phyloP scores from a whole-genome alignment of 352 stramenopile genomes.

The Globisporangium yorkense region DNA sequence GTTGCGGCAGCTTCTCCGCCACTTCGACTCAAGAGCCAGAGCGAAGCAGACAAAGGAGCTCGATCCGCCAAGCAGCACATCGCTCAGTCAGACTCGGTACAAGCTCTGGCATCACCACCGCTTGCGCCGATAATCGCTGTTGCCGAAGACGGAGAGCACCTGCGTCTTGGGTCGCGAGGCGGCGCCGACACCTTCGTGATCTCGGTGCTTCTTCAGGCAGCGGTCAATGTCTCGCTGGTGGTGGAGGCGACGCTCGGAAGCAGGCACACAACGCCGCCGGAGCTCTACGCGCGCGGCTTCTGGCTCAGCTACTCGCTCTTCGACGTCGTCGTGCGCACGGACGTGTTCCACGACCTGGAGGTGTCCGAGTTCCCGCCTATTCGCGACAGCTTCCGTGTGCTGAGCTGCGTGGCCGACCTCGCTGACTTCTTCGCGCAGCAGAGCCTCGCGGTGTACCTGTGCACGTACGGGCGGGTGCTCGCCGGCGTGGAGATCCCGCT shows the following conservation, averaged over 20 bases:
- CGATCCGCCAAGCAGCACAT: neutral
- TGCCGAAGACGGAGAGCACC: slow-evolving; percentile 34
- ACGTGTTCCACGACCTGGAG: slow-evolving; percentile 63
- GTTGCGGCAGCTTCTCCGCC: neutral
- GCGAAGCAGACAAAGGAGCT: neutral
- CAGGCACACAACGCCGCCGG: neutral
- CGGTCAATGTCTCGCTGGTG: slow-evolving; percentile 25
- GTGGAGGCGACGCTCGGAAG: slow-evolving; percentile 6
- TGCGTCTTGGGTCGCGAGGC: slow-evolving; percentile 35
- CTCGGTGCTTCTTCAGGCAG: slow-evolving; percentile 44
- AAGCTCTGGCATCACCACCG: neutral
- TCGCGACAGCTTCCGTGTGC: slow-evolving; percentile 65
- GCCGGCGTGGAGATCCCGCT: slow-evolving; percentile 55
- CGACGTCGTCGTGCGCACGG: slow-evolving; percentile 75
- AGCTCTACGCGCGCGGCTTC: slow-evolving; percentile 28
- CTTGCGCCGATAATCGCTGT: slow-evolving; percentile 2
- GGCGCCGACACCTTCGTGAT: slow-evolving; percentile 56
- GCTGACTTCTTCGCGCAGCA: slow-evolving; percentile 28
- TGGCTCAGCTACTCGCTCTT: slow-evolving; percentile 86
- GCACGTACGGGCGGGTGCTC: slow-evolving; percentile 58
- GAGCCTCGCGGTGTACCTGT: slow-evolving; percentile 56
- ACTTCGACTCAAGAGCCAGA: neutral
- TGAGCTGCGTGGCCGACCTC: slow-evolving; percentile 46
- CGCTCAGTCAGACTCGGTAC: neutral
- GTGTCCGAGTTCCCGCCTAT: slow-evolving; percentile 57